Percentiles rank a stretch among this genome's conserved stretches.
phyloP scores from a whole-genome alignment of 495 filamentous ascomycete species.

The Xeromyces bisporus region DNA sequence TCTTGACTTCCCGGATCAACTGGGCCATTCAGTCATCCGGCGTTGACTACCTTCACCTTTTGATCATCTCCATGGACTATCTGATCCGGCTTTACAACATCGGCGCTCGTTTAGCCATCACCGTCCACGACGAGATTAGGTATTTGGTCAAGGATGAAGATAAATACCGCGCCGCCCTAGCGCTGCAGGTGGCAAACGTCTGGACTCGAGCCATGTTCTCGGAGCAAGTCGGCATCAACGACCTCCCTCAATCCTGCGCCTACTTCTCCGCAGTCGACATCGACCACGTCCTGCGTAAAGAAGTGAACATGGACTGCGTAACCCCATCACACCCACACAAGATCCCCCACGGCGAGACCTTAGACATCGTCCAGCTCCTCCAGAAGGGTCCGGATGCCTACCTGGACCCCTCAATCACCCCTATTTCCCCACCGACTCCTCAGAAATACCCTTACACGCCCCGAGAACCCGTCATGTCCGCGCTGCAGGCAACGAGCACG shows the following conservation, averaged over 20 bases:
- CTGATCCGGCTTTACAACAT: constrained; percentile 76
- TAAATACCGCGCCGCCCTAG: constrained; percentile 76
- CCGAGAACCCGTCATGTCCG: constrained; percentile 64
- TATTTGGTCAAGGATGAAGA: constrained; percentile 79
- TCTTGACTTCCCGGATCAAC: constrained; percentile 92
- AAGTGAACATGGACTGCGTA: constrained; percentile 93
- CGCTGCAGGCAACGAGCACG: constrained; percentile 35
- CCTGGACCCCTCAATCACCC: constrained; percentile 45
- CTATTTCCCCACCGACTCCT: constrained; percentile 34
- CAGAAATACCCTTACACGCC: constrained; percentile 47
- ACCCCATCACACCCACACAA: constrained; percentile 68
- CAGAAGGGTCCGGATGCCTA: constrained; percentile 43
- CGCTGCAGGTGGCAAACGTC: constrained; percentile 81
- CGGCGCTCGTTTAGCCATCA: constrained; percentile 69
- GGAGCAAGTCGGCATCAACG: constrained; percentile 89
- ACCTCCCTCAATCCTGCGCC: constrained; percentile 83
- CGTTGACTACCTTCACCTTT: constrained; percentile 91
- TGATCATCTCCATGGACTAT: constrained; percentile 91
- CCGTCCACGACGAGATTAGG: constrained; percentile 93
- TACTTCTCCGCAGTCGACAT: constrained; percentile 95
- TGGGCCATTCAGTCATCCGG: constrained; percentile 98
- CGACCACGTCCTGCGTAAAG: constrained; percentile 83
- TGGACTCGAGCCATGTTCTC: constrained; percentile 97
- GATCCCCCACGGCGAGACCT: constrained; percentile 70
- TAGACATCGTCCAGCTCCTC: constrained; percentile 64